phyloP scores from a whole-genome alignment of 1,284 basidiomycete species.

The Puccinia triticina region DNA sequence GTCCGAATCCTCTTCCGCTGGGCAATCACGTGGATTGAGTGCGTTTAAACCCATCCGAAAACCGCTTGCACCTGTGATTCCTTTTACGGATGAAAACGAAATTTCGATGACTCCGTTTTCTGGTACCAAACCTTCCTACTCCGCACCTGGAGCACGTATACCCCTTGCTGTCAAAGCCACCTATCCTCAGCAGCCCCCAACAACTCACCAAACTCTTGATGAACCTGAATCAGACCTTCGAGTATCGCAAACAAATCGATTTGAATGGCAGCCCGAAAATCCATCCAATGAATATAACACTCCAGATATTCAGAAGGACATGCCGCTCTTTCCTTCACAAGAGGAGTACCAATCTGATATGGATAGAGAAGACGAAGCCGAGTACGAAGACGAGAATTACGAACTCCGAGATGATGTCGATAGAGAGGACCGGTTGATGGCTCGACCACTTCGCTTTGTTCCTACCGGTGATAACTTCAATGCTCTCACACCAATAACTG shows the following conservation, averaged over 20 bases:
- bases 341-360: slow-evolving; percentile 14
- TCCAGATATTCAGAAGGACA: slow-evolving; percentile 30
- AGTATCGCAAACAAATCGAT: neutral
- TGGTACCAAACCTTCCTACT: slow-evolving; percentile 1
- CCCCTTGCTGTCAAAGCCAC: slow-evolving; percentile 43
- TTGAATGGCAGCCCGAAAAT: slow-evolving; percentile 22
- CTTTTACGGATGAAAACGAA: slow-evolving; percentile 46
- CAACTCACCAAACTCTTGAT: neutral
- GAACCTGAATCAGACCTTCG: neutral
- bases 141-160: slow-evolving; percentile 24
- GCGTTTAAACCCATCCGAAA: slow-evolving; percentile 50
- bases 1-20: neutral
- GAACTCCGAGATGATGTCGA: neutral
- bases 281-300: slow-evolving; percentile 2
- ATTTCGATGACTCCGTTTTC: slow-evolving; percentile 8
- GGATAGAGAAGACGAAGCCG: slow-evolving; percentile 14
- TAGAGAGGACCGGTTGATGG: slow-evolving; percentile 9
- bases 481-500: slow-evolving; percentile 92
- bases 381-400: slow-evolving; percentile 26
- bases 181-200: slow-evolving; percentile 18
- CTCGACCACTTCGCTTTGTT: slow-evolving; percentile 43
- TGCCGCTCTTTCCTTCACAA: neutral
- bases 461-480: slow-evolving; percentile 63
- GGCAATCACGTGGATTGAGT: neutral
- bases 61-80: slow-evolving; percentile 37